Evolutionary conservation across 805 yeast genomes (phyloP), one percentile per base, ranked within the genome.

Genomic region (Yarrowia deformans): DNA sequence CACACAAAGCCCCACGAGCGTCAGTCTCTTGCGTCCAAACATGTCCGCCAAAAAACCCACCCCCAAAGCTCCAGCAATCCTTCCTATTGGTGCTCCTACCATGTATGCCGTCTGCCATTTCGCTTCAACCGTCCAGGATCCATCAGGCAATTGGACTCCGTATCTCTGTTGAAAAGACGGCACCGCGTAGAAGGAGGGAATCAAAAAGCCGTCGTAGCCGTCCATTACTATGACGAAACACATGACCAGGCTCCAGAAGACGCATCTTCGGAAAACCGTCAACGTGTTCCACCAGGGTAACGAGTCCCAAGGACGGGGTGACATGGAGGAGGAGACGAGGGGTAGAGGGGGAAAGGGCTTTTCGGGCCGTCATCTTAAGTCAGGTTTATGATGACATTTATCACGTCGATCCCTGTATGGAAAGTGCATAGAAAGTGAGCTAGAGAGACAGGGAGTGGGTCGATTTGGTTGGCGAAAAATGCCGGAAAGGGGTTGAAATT

Each of bases 221-320:
- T 82, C 86, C 85, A 83, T 83, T 64, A 83, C 73, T 67, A 84
- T 75, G 29, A 84, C 80, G 6, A 80, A 72, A 4, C 85, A 81
- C 45, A 84, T 73, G 35, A 82, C 73, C 13, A 83, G 70, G 3
- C 85, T 81, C 87, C 86, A 84, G 49, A 78, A 69, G 1, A 79
- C 81, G 7, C 85, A 85, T 68, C 76, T 78, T 18, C 83, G 83
- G 72, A 82, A 81, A 1, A 16, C 37, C 32, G 6, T 18, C 16
- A 52, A 10, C 3, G 58, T 52, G 16, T 10, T 18, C 58, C 58
- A 35, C 2, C 18, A 12, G 6, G 43, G 10, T 0, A 52, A 32
- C 32, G 43, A 35, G 12, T 52, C 48, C 48, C 48, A 45, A 6
- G 48, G 40, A 10, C 40, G 29, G 29, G 12, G 46, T 8, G 46